Evolutionary conservation across 2,329 filamentous ascomycete genomes (phyloP).

Genomic region (Bertia moriformis): DNA sequence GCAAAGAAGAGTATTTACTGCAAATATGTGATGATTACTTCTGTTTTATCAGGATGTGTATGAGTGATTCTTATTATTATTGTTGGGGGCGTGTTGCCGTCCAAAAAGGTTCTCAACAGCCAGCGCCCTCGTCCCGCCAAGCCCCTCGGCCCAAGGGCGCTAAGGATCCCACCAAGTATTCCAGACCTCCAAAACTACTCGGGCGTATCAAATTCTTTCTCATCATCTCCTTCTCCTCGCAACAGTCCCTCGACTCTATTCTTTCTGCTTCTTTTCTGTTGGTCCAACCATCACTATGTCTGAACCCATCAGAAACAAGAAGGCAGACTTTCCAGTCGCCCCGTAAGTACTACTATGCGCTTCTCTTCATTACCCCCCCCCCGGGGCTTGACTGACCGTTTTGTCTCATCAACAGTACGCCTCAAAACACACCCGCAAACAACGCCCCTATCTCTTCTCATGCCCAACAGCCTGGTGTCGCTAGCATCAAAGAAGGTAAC

Average conservation of each 20-base stretch:
- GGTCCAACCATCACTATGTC: constrained; percentile 31
- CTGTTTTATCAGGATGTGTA: too few relatives aligned
- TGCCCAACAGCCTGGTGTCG: constrained; percentile 83
- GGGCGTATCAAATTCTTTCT: neutral
- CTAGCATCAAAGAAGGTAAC: constrained; percentile 95
- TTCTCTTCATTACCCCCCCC: neutral
- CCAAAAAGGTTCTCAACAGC: neutral
- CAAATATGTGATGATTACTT: too few relatives aligned
- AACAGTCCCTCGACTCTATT: neutral
- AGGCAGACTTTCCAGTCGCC: constrained; percentile 34
- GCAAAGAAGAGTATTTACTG: too few relatives aligned
- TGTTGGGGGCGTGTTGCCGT: neutral
- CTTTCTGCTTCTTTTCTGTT: too few relatives aligned
- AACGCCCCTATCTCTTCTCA: constrained; percentile 96
- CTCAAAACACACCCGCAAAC: constrained; percentile 91
- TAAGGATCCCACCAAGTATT: constrained; percentile 1
- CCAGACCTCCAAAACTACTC: neutral
- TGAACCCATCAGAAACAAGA: constrained; percentile 51
- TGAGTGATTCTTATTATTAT: neutral
- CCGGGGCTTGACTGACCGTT: constrained; percentile 11
- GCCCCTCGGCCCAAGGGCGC: neutral
- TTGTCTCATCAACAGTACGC: constrained; percentile 54
- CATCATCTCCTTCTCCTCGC: neutral
- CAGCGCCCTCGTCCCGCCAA: constrained; percentile 1
- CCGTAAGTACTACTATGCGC: constrained; percentile 32